Conservation (phyloP, 352 stramenopile genomes). For the Globisporangium barbulae region DNA sequence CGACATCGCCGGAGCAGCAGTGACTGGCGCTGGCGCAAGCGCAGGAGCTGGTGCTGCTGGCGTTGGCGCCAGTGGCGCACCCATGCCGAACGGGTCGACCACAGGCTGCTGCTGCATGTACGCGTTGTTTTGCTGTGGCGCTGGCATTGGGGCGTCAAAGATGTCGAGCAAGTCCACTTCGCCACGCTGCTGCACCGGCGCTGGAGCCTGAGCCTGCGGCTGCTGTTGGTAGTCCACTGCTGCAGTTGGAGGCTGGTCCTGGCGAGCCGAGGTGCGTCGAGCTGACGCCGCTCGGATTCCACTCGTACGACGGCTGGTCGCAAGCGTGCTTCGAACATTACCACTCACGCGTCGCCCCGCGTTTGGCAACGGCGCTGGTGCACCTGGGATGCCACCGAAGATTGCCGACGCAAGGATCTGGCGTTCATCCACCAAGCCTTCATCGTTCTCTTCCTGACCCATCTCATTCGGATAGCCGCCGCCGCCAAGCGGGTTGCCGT, state of each 20-base stretch:
- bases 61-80: conserved; percentile 28
- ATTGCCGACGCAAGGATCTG: conserved; percentile 92
- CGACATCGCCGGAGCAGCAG: conserved; percentile 21
- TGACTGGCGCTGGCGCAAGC: conserved; percentile 12
- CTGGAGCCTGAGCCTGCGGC: conserved; percentile 20
- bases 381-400: conserved; percentile 94
- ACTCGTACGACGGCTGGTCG: conserved; percentile 31
- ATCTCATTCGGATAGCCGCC: conserved; percentile 40
- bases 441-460: conserved; percentile 46
- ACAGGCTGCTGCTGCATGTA: conserved; percentile 28
- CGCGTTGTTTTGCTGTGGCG: conserved; percentile 23
- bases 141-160: conserved; percentile 59
- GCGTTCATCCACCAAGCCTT: conserved; percentile 66
- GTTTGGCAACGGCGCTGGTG: conserved; percentile 39
- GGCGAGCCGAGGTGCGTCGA: conserved; percentile 32
- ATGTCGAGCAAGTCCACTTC: conserved; percentile 86
- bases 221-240: conserved; percentile 25
- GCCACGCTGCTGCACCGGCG: conserved; percentile 36
- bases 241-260: conserved; percentile 24
- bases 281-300: conserved; percentile 22
- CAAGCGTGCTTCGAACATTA: conserved; percentile 18
- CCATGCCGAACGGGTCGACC: conserved; percentile 64
- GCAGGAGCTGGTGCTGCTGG: conserved; percentile 19
- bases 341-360: conserved; percentile 36
- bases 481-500: conserved; percentile 18